These are phyloP conservation scores for Penicillium parvum DNA, from an alignment of 495 filamentous ascomycete species.

Conservation along the genomic window DNA sequence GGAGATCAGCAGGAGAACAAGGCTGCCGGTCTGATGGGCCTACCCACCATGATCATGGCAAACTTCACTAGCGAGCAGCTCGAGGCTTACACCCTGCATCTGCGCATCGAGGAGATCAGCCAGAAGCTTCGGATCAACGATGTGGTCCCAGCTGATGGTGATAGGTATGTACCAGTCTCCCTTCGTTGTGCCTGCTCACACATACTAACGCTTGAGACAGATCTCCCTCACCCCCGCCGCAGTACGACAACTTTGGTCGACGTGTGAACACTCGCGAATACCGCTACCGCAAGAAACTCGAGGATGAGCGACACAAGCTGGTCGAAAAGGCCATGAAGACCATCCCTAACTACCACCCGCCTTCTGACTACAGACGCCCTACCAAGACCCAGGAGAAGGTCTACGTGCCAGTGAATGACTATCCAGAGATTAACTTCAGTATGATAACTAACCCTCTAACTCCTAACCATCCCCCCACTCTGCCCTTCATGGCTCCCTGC, in stretches of 20 bases:
- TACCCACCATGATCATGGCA: conserved; percentile 91
- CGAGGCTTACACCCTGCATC: conserved; percentile 89
- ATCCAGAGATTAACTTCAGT: conserved; percentile 99
- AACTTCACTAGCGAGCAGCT: conserved; percentile 98
- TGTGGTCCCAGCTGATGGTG: conserved; percentile 90
- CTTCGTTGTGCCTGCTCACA: neutral
- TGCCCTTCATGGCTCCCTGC: conserved; percentile 46
- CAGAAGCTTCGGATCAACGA: conserved; percentile 98
- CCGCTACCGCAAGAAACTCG: conserved; percentile 93
- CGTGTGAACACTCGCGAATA: conserved; percentile 98
- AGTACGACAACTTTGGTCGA: conserved; percentile 97
- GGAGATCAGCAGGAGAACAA: conserved; percentile 95
- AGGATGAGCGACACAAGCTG: conserved; percentile 97
- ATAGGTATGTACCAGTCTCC: conserved; percentile 64
- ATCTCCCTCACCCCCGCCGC: conserved; percentile 90
- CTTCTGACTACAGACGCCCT: conserved; percentile 93
- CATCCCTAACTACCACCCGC: conserved; percentile 97
- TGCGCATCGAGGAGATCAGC: conserved; percentile 97
- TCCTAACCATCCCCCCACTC: conserved; percentile 57
- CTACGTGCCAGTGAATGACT: conserved; percentile 99
- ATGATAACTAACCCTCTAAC: conserved; percentile 99
- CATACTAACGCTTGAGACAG: conserved; percentile 43
- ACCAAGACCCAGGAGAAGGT: conserved; percentile 99
- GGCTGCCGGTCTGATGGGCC: conserved; percentile 93
- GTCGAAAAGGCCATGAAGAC: conserved; percentile 97